Evolutionary conservation across 768 basidiomycete genomes (phyloP).

Genomic region (Cantharellus cinnabarinus): DNA sequence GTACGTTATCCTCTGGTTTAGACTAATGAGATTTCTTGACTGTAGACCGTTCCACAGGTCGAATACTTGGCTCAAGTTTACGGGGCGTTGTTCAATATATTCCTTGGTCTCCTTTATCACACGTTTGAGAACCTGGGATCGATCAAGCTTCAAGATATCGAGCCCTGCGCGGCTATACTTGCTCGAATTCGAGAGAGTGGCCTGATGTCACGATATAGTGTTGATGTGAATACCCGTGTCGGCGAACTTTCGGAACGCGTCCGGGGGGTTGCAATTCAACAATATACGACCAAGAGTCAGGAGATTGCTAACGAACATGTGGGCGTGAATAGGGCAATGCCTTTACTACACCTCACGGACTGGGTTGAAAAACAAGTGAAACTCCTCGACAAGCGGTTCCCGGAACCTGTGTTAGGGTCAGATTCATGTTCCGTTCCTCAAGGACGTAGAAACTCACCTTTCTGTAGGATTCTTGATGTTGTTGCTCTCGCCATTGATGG

Average conservation of each 20-base stretch:
- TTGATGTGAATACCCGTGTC: conserved; percentile 48
- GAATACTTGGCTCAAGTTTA: conserved; percentile 51
- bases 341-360: conserved; percentile 63
- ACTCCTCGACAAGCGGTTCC: conserved; percentile 68
- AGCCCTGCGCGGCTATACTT: conserved; percentile 43
- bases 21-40: neutral
- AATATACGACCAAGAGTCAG: conserved; percentile 41
- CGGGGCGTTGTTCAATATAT: conserved; percentile 63
- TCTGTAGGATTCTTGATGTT: conserved; percentile 49
- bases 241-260: conserved; percentile 47
- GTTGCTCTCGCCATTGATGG: conserved; percentile 56
- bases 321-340: conserved; percentile 64
- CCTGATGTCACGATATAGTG: conserved; percentile 49
- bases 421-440: conserved; percentile 11
- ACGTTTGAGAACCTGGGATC: conserved; percentile 56
- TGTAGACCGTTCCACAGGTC: conserved; percentile 22
- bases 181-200: conserved; percentile 50
- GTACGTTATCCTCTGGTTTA: conserved; percentile 27
- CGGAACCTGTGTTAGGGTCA: conserved; percentile 62
- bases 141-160: conserved; percentile 50
- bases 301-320: conserved; percentile 40
- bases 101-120: conserved; percentile 70
- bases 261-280: conserved; percentile 34
- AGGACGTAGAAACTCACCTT: neutral
- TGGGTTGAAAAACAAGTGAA: conserved; percentile 80